Evolutionary conservation across 345 rosid species (phyloP).

Genomic region (Cochlearia excelsa): DNA sequence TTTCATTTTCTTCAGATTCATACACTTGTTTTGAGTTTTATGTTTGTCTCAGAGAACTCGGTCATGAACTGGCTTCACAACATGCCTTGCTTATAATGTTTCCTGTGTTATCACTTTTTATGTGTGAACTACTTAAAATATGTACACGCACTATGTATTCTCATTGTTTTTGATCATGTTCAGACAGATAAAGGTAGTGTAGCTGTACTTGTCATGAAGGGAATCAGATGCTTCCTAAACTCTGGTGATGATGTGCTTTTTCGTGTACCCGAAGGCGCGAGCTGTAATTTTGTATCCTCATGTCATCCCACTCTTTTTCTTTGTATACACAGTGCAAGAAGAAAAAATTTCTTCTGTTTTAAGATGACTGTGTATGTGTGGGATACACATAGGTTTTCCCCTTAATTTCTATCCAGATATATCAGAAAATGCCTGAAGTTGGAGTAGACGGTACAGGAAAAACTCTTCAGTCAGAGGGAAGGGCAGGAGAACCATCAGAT

Average conservation of each 20-base stretch:
- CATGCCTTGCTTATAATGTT: constrained; percentile 1
- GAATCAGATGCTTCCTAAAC: constrained; percentile 40
- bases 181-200: constrained; percentile 58
- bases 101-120: constrained; percentile 15
- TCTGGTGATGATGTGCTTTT: constrained; percentile 84
- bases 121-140: too few species aligned
- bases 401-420: constrained; percentile 47
- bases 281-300: constrained; percentile 85
- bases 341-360: not conserved
- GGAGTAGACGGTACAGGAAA: constrained; percentile 56
- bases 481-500: constrained; percentile 69
- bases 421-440: constrained; percentile 60
- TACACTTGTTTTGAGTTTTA: not conserved
- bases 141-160: constrained; percentile 39
- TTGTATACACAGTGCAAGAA: not conserved
- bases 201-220: constrained; percentile 60
- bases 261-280: constrained; percentile 30
- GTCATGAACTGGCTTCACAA: too few species aligned
- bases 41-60: too few species aligned
- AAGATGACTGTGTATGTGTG: not conserved
- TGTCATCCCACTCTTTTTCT: constrained; percentile 4
- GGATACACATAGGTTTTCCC: constrained; percentile 19
- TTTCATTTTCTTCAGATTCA: not conserved
- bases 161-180: constrained; percentile 73
- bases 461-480: constrained; percentile 52